A percentile compares a stretch with the other conserved stretches of the same genome.
Evolutionary conservation across 208 protist genomes (phyloP).

Genomic region (Angomonas deanei): DNA sequence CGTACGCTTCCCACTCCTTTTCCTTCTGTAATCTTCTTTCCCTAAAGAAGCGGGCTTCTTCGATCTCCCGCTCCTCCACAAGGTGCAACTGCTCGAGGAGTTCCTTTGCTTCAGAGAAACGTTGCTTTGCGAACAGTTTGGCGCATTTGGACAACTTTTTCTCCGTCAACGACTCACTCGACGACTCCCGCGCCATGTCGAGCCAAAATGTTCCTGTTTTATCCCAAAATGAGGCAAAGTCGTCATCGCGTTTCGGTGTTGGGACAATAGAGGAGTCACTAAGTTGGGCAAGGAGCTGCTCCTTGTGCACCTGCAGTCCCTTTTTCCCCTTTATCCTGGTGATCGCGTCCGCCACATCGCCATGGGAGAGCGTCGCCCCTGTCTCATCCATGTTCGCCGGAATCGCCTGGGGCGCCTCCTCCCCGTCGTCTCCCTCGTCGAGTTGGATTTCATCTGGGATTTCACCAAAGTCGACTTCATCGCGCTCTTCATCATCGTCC

Average conservation of each 20-base stretch:
- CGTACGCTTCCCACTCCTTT: constrained; percentile 71
- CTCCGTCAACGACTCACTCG: constrained; percentile 16
- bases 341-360: constrained; percentile 20
- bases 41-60: constrained; percentile 69
- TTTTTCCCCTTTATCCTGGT: constrained; percentile 56
- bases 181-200: constrained; percentile 53
- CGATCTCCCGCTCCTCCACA: constrained; percentile 74
- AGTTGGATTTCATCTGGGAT: constrained; percentile 22
- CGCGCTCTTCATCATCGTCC: constrained; percentile 3
- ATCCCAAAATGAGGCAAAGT: constrained; percentile 44
- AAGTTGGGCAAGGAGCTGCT: constrained; percentile 78
- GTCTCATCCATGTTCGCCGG: constrained; percentile 55
- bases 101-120: constrained; percentile 63
- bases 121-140: constrained; percentile 39
- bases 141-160: constrained; percentile 30
- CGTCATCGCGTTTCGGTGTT: constrained; percentile 55
- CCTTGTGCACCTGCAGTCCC: constrained; percentile 85
- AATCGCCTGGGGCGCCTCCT: constrained; percentile 66
- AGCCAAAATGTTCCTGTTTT: constrained; percentile 67
- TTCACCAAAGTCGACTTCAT: constrained; percentile 5
- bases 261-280: constrained; percentile 51
- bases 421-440: constrained; percentile 43
- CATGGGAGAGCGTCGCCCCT: constrained; percentile 41
- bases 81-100: constrained; percentile 70
- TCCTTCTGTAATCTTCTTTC: constrained; percentile 69